Conservation (phyloP, 176 grass and related monocot species). For the Puya raimondii region DNA sequence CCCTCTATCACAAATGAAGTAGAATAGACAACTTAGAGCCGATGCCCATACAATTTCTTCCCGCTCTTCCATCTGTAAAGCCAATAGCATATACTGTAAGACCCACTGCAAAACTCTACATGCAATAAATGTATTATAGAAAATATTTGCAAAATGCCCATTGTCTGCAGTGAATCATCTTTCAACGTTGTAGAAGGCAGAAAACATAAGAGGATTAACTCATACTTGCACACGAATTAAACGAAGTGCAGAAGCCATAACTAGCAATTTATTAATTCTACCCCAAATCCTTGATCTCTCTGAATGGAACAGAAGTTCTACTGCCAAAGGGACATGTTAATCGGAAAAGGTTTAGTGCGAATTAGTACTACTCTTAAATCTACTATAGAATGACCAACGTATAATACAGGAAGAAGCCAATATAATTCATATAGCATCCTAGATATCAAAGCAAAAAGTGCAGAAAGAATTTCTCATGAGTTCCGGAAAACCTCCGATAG, state of each 20-base stretch:
- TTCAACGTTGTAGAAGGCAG: not conserved
- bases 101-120: not conserved
- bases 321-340: not conserved
- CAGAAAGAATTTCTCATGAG: not conserved
- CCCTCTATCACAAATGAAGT: slow-evolving; percentile 90
- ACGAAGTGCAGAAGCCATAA: not conserved
- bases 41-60: slow-evolving; percentile 99
- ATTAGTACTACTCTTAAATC: not conserved
- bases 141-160: not conserved
- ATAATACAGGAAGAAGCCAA: too few relatives aligned
- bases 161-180: not conserved
- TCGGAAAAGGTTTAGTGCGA: not conserved
- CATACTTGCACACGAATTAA: not conserved
- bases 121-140: not conserved
- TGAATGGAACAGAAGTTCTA: not conserved
- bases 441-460: too few relatives aligned
- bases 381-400: not conserved
- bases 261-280: not conserved
- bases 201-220: not conserved
- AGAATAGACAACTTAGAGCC: slow-evolving; percentile 92
- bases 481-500: not conserved
- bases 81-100: not conserved
- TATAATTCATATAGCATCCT: too few relatives aligned
- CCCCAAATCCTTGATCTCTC: not conserved
- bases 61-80: slow-evolving; percentile 68